Percentiles rank a stretch among this genome's conserved stretches.
These are phyloP conservation scores for Turritis glabra DNA, from an alignment of 345 rosid species.

Conservation along the genomic window DNA sequence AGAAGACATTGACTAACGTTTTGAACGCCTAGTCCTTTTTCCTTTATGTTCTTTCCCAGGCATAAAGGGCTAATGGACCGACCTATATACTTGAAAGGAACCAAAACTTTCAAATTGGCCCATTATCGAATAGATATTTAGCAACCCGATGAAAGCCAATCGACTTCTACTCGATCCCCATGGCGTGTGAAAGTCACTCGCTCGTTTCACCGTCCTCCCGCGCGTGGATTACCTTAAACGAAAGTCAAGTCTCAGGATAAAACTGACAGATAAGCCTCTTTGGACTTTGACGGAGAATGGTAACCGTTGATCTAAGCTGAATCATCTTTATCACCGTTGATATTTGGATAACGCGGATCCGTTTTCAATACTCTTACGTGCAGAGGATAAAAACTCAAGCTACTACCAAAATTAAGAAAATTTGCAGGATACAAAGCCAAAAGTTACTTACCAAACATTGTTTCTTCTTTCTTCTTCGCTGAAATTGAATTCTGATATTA, in stretches of 20 bases:
- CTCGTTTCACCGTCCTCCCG: neutral
- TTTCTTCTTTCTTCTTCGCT: slow-evolving; percentile 16
- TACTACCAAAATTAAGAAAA: neutral
- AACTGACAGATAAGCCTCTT: slow-evolving; percentile 22
- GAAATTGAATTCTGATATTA: neutral
- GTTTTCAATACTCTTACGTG: neutral
- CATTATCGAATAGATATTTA: slow-evolving; percentile 16
- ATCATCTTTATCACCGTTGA: slow-evolving; percentile 20
- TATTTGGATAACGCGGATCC: neutral
- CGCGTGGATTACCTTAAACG: neutral
- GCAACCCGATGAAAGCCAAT: slow-evolving; percentile 15
- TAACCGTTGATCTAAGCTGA: slow-evolving; percentile 13
- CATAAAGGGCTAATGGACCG: neutral
- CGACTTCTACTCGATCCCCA: neutral
- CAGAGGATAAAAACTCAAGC: slow-evolving; percentile 1
- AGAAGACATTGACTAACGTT: too few relatives aligned
- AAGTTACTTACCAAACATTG: neutral
- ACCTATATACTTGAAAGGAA: neutral
- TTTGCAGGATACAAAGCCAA: neutral
- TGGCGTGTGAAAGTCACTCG: neutral
- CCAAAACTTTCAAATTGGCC: too few relatives aligned
- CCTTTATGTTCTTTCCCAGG: neutral
- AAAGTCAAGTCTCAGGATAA: neutral
- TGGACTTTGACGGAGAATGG: neutral
- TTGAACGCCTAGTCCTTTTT: too few relatives aligned